Conservation (phyloP, 2,329 filamentous ascomycete species). For the Aspergillus felis region DNA sequence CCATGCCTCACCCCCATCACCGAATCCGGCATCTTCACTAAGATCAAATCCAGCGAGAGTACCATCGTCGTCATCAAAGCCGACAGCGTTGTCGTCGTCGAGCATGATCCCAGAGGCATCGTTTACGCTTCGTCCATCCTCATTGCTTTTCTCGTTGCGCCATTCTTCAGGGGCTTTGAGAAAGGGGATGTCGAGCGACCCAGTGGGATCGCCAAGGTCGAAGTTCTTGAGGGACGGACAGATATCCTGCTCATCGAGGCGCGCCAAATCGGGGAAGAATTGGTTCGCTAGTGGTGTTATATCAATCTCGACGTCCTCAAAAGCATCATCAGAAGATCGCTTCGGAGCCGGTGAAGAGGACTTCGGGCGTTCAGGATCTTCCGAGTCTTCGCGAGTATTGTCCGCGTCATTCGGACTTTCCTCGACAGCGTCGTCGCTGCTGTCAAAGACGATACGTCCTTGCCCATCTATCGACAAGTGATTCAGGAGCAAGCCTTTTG, state of each 20-base stretch:
- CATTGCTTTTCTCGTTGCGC: slow-evolving; percentile 63
- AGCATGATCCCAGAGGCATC: slow-evolving; percentile 78
- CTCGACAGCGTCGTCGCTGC: slow-evolving; percentile 76
- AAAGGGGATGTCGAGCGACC: slow-evolving; percentile 85
- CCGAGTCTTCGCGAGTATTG: slow-evolving; percentile 37
- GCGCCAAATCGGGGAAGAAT: slow-evolving; percentile 79
- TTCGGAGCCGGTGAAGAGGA: slow-evolving; percentile 21
- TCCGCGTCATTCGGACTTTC: slow-evolving; percentile 41
- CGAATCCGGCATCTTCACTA: slow-evolving; percentile 73
- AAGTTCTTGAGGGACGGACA: slow-evolving; percentile 94
- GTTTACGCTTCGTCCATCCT: slow-evolving; percentile 51
- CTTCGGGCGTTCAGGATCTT: slow-evolving; percentile 42
- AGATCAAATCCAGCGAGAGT: slow-evolving; percentile 67
- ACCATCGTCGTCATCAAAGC: slow-evolving; percentile 76
- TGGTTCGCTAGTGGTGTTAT: slow-evolving; percentile 67
- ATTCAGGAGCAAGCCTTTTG: slow-evolving; percentile 90
- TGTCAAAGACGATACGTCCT: slow-evolving; percentile 95
- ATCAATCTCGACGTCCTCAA: slow-evolving; percentile 67
- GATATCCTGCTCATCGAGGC: slow-evolving; percentile 80
- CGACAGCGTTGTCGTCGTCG: slow-evolving; percentile 78
- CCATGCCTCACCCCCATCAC: slow-evolving; percentile 95
- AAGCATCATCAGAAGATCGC: slow-evolving; percentile 32
- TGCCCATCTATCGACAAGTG: slow-evolving; percentile 92
- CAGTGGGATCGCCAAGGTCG: slow-evolving; percentile 80
- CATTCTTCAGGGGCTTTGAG: slow-evolving; percentile 85